Evolutionary conservation across 2,329 filamentous ascomycete genomes (phyloP).

Genomic region (Talaromyces sp.): DNA sequence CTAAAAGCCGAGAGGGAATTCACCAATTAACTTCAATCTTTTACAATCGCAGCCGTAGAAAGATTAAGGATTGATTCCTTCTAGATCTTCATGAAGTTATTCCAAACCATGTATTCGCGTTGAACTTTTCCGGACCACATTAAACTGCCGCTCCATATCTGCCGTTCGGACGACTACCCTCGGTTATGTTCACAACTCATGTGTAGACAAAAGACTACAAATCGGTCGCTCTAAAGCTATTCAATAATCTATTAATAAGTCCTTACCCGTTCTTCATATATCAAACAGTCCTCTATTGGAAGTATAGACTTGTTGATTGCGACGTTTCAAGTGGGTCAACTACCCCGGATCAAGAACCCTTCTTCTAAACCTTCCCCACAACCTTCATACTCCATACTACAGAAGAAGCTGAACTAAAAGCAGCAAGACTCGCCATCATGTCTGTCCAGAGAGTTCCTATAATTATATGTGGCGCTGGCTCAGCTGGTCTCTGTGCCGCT

Average conservation of each 20-base stretch:
- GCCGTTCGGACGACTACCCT: neutral
- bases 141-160: neutral
- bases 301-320: neutral
- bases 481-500: constrained; percentile 49
- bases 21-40: too few relatives aligned
- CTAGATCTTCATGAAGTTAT: neutral
- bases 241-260: neutral
- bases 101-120: too few relatives aligned
- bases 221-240: neutral
- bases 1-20: neutral
- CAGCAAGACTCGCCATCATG: neutral
- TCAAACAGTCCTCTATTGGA: neutral
- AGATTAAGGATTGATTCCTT: too few relatives aligned
- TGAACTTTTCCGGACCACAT: neutral
- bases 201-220: neutral
- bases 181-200: neutral
- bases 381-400: neutral
- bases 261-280: neutral
- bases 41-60: too few relatives aligned
- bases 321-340: neutral
- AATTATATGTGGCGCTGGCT: constrained; percentile 52
- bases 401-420: neutral
- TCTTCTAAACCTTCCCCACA: neutral
- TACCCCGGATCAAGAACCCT: neutral
- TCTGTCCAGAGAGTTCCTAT: constrained; percentile 32